Base-by-base conservation (phyloP, 805 yeast species). In the Dipodascopsis uninucleata region DNA sequence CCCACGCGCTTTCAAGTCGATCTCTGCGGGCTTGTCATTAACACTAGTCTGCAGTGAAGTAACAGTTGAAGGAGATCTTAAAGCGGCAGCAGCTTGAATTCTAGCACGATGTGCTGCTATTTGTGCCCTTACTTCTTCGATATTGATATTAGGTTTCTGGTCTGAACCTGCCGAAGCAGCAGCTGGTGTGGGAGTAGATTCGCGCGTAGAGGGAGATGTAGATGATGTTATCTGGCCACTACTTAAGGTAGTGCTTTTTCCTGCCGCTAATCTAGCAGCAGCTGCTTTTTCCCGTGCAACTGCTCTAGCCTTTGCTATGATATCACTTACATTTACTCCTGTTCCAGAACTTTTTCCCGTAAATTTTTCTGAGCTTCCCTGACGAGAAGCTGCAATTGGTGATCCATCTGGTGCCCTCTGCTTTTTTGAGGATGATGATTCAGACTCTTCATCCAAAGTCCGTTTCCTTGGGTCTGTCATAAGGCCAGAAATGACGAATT, bases 51-150 rank as follows among this genome's bases (percentile, higher is more conserved):
- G 8, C 10, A 26, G 10, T 17, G 43, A n/a, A n/a, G 47, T 22
- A 12, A 43, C 32, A 7, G 34, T 23, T 3, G 28, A 20, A 5
- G 36, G n/a, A n/a, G 33, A 12, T n/a, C 39, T 32, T 5, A 42
- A 29, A n/a, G 40, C 18, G 3, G 39, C 38, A 5, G 49, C 48
- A 6, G 56, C 56, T 2, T 44, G 31, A 9, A 39, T 43, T 33
- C 45, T 45, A 7, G 52, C 39, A 16, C 40, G 39, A 20, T 41
- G 21, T 5, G 45, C 56, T 3, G 53, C 54, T 31, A 49, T 49
- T 31, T 52, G 39, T 7, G 56, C 56, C 9, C 41, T 37, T 8
- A 52, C 28, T n/a, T 52, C 50, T 25, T 41, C 28, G 40, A 42
- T 45, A 23, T 52, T 40, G 21, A 49, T 31, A 10, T 22, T 31